Evolutionary conservation across 169 alveolate species (phyloP), one percentile per base, ranked within the genome.

Genomic region (Cryptosporidium meleagridis): DNA sequence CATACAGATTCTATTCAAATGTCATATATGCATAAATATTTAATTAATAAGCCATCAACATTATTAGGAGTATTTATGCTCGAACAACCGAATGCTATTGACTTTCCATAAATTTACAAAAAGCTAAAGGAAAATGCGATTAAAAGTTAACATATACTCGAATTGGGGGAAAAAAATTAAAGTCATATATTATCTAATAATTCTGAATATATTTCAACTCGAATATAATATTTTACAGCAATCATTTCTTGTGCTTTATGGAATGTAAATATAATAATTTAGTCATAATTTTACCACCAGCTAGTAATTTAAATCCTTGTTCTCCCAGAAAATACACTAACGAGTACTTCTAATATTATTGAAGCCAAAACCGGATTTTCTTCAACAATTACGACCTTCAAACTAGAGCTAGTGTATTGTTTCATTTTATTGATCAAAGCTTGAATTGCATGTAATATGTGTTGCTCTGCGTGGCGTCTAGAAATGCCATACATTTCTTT

Each of bases 271-370:
- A 55, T 9, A 29, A 39, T 51, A 10, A 39, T 14, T 48, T 21
- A 33, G 8, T 65, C 7, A 29, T 7, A 1, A 10, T 65, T 6
- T 31, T 12, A 35, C 33, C 14, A 31, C 31, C 48, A 35, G 16
- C 3, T 10, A 8, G 26, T n/a, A 29, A 65, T 14, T 35, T 8
- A 37, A 65, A 65, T 29, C 21, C 26, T 65, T 18, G 37, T 39
- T 51, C 80, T 80, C 10, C 89, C 89, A 29, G 89, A 80, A 14
- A 80, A 70, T 10, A 80, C 51, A 61, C 41, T 41, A 3, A 58
- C 0, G 18, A 80, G 33, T 6, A n/a, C 5, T 26, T 65, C 75
- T 3, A 62, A 45, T 61, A 48, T 5, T 10, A 61, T 0, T 18
- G 41, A 23, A 1, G 89, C 59, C n/a, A 61, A 12, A 12, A 3